A percentile compares a stretch with the other conserved stretches of the same genome.
phyloP scores from a whole-genome alignment of 805 yeast species.

The Myxozyma melibiosi region DNA sequence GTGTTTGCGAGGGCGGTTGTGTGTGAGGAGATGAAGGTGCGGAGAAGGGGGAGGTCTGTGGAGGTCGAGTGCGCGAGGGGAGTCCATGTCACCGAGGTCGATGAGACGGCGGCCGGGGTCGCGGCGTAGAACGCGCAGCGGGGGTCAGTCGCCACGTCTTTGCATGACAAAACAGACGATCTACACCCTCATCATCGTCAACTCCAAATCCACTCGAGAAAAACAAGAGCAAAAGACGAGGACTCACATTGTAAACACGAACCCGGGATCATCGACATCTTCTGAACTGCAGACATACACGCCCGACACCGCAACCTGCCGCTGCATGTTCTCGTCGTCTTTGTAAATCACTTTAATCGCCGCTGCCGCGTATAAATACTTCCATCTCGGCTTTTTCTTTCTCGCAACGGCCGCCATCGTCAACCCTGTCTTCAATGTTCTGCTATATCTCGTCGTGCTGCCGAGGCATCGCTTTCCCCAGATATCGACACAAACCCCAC shows the following conservation, averaged over 20 bases:
- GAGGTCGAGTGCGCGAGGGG: constrained; percentile 3
- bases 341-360: constrained; percentile 9
- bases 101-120: background rate
- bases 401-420: background rate
- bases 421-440: background rate
- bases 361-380: constrained; percentile 4
- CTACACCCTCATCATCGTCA: too few species aligned
- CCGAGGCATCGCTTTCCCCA: too few species aligned
- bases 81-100: constrained; percentile 10
- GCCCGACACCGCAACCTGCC: constrained; percentile 17
- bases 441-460: too few species aligned
- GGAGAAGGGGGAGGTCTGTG: background rate
- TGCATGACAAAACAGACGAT: constrained; percentile 15
- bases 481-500: background rate
- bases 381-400: background rate
- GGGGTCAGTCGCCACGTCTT: constrained; percentile 2
- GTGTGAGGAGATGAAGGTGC: constrained; percentile 1
- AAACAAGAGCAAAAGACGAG: background rate
- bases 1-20: background rate
- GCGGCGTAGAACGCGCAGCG: constrained; percentile 9
- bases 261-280: constrained; percentile 10
- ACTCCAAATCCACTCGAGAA: background rate
- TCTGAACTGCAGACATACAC: constrained; percentile 11
- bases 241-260: constrained; percentile 17
- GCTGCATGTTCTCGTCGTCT: background rate